Evolutionary conservation across 1,284 basidiomycete species (phyloP), one percentile per base, ranked within the genome.

Genomic region (Stereum hirsutum): DNA sequence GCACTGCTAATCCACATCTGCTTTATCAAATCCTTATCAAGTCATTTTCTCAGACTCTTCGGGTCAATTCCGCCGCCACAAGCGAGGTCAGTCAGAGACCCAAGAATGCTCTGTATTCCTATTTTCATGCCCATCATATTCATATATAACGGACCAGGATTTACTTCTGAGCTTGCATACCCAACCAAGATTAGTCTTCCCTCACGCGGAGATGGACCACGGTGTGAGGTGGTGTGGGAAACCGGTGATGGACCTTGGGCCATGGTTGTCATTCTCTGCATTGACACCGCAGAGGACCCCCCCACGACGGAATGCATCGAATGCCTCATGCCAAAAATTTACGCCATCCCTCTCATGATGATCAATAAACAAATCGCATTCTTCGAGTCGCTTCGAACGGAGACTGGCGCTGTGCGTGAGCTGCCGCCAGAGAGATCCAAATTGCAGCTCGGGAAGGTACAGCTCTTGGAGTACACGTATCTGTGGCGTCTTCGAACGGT

Each of bases 271-370:
- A 48, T 49, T 26, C 37, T 49, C 34, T 20, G 27, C 17, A 4
- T 45, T 19, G 31, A 34, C 17, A n/a, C 8, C 15, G 19, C 14
- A n/a, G 20, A 34, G 1, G 14, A 8, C 19, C 17, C 6, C 15
- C 7, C n/a, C 23, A 17, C 28, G 12, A 14, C 20, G 0, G 46
- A 45, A 6, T 6, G 37, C 2, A 35, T 30, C 30, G 11, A n/a
- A 14, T 49, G 48, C 35, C 27, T 33, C 10, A 35, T 49, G 37
- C 48, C 48, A 8, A 30, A 41, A 28, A 37, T 17, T 30, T 49
- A 49, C 21, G 48, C 48, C 23, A 15, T 38, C 23, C 48, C 48
- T 7, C 38, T 49, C 20, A 45, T 42, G 32, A 24, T 49, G 21
- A 26, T 49, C 14, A 49, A 49, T 35, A 49, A 49, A 3, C 20